These are phyloP conservation scores for Coniferiporia weirii DNA, from an alignment of 1,284 basidiomycete species.

Conservation along the genomic window DNA sequence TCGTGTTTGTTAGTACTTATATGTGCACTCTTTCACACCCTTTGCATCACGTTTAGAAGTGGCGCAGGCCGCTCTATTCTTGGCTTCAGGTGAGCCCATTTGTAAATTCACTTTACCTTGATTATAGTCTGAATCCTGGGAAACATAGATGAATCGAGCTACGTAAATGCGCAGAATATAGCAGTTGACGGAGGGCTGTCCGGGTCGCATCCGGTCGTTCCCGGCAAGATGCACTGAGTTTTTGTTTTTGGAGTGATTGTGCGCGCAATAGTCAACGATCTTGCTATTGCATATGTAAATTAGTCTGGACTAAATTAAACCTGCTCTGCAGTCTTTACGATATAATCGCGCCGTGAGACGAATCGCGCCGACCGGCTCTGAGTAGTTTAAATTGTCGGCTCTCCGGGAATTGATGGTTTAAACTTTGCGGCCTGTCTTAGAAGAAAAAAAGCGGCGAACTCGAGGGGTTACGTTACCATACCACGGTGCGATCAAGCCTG, in stretches of 20 bases:
- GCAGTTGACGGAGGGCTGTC: slow-evolving; percentile 85
- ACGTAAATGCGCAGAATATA: slow-evolving; percentile 87
- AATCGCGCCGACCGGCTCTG: too few species aligned
- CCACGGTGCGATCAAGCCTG: background rate
- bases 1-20: slow-evolving; percentile 16
- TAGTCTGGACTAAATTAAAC: too few species aligned
- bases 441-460: background rate
- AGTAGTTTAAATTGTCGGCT: background rate
- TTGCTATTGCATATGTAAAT: too few species aligned
- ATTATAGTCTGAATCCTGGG: background rate
- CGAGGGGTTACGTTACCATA: slow-evolving; percentile 8
- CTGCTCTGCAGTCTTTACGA: too few species aligned
- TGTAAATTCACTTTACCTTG: slow-evolving; percentile 22
- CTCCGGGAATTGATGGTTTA: background rate
- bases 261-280: background rate
- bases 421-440: background rate
- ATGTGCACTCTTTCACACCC: slow-evolving; percentile 20
- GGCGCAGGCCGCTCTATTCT: slow-evolving; percentile 78
- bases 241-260: background rate
- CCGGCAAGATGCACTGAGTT: slow-evolving; percentile 47
- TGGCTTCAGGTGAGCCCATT: slow-evolving; percentile 69
- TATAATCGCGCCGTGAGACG: too few species aligned
- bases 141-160: slow-evolving; percentile 76
- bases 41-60: slow-evolving; percentile 48
- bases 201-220: slow-evolving; percentile 67